Evolutionary conservation across 129 eudicot genomes (phyloP).

Genomic region (Ambrosia trifida): DNA sequence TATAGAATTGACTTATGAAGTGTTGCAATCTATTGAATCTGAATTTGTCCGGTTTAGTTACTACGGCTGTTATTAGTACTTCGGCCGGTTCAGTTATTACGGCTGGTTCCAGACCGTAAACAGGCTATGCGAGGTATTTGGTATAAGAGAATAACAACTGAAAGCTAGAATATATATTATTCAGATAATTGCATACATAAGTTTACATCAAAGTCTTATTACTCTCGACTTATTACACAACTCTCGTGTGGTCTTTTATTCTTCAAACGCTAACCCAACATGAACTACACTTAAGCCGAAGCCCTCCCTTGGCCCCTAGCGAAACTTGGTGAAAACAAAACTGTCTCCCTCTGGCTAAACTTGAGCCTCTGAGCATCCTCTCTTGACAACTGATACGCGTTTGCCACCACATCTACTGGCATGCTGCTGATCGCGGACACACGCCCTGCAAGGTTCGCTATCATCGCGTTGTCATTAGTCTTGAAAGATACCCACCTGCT

Average conservation of each 20-base stretch:
- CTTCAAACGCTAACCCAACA: not conserved
- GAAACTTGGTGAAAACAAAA: slow-evolving; percentile 7
- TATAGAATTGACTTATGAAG: not conserved
- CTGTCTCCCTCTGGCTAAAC: slow-evolving; percentile 15
- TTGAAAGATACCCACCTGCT: slow-evolving; percentile 61
- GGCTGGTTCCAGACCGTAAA: no score
- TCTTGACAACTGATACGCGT: slow-evolving; percentile 48
- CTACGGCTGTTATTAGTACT: no score
- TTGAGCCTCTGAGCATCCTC: slow-evolving; percentile 44
- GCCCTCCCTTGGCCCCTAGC: not conserved
- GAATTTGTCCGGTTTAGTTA: no score
- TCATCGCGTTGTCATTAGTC: slow-evolving; percentile 70
- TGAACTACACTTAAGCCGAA: slow-evolving; percentile 7
- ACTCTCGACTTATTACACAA: not conserved
- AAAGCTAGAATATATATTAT: no score
- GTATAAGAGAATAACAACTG: no score
- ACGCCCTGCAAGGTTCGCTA: slow-evolving; percentile 60
- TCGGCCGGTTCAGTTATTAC: no score
- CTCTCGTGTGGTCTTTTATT: not conserved
- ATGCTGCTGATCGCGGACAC: slow-evolving; percentile 55
- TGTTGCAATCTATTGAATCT: not conserved
- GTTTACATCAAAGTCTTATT: not conserved
- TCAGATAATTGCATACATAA: no score
- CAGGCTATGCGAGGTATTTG: no score
- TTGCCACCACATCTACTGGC: slow-evolving; percentile 58